Percentiles rank a stretch among this genome's conserved stretches.
Conservation (phyloP, 2,329 filamentous ascomycete species). For the Arthrobotrys sinensis region DNA sequence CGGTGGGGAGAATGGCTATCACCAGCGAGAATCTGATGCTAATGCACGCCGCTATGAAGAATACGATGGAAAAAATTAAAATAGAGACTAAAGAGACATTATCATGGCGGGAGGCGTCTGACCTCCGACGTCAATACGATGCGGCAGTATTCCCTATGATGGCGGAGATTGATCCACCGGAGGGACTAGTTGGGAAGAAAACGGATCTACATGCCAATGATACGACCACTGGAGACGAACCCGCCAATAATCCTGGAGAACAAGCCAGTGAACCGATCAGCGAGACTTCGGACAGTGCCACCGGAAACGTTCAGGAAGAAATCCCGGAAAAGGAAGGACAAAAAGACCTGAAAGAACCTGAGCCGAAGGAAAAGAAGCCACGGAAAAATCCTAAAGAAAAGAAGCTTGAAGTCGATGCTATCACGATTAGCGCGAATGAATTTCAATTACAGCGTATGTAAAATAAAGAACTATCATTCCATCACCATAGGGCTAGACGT, state of each 20-base stretch:
- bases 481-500: background rate
- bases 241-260: background rate
- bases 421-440: slow-evolving; percentile 51
- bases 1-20: slow-evolving; percentile 40
- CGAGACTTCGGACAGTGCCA: background rate
- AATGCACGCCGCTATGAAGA: slow-evolving; percentile 28
- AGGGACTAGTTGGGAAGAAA: background rate
- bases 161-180: background rate
- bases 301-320: background rate
- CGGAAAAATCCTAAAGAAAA: slow-evolving; percentile 41
- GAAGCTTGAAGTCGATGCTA: slow-evolving; percentile 46
- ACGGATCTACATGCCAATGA: background rate
- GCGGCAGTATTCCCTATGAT: background rate
- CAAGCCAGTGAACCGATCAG: background rate
- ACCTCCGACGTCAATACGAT: background rate
- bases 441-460: slow-evolving; percentile 59
- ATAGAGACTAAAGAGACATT: background rate
- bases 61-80: slow-evolving; percentile 21
- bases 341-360: background rate
- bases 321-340: slow-evolving; percentile 7
- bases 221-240: background rate
- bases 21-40: slow-evolving; percentile 6
- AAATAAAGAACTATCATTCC: background rate
- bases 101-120: background rate
- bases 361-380: slow-evolving; percentile 11